A percentile compares a stretch with the other conserved stretches of the same genome.
Conservation (phyloP, 495 filamentous ascomycete species). For the Platismatia glauca region DNA sequence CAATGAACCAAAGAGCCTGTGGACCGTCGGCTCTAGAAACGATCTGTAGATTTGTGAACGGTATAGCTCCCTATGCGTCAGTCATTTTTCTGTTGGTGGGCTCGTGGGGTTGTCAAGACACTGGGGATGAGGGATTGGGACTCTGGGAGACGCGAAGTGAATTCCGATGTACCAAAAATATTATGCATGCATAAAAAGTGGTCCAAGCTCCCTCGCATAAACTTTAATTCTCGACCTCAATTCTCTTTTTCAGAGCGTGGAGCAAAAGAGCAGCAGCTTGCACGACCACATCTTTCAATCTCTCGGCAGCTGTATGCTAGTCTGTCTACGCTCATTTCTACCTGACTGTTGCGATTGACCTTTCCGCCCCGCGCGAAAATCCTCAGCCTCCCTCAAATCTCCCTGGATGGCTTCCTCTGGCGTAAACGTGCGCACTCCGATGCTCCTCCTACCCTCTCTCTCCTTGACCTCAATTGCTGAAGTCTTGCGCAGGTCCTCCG, state of each 20-base stretch:
- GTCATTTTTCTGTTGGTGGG: not conserved
- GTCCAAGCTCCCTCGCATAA: not conserved
- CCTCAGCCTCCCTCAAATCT: conserved; percentile 17
- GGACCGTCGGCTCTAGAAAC: not conserved
- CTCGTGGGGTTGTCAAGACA: not conserved
- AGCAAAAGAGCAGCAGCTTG: no score
- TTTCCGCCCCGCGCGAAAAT: conserved; percentile 13
- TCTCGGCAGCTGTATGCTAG: not conserved
- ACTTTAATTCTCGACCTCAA: conserved; percentile 6
- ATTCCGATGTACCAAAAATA: not conserved
- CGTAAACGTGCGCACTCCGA: conserved; percentile 28
- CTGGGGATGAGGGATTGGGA: no score
- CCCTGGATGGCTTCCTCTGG: conserved; percentile 28
- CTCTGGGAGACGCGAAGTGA: no score
- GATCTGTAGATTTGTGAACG: not conserved
- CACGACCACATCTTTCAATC: not conserved
- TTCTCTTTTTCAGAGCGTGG: not conserved
- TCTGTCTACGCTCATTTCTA: not conserved
- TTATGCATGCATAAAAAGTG: conserved; percentile 13
- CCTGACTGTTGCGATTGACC: conserved; percentile 9
- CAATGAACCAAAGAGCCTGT: not conserved
- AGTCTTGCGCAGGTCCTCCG: conserved; percentile 69
- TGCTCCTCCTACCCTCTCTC: conserved; percentile 13
- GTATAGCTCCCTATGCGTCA: not conserved
- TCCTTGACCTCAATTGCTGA: conserved; percentile 17